Evolutionary conservation across 345 rosid species (phyloP).

Genomic region (Gossypium herbaceum): DNA sequence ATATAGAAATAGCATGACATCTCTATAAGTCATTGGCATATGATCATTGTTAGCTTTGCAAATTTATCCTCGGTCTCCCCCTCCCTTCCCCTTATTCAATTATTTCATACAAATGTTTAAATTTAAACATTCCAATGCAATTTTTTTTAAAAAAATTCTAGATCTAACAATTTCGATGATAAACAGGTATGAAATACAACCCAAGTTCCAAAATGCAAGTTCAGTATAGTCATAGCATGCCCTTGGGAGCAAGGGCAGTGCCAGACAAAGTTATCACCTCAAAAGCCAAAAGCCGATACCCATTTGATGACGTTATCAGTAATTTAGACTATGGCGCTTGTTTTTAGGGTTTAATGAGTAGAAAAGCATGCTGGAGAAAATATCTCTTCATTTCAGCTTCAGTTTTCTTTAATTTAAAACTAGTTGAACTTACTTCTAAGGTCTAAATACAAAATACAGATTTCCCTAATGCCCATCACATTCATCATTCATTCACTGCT

Average conservation of each 20-base stretch:
- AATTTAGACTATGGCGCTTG: too few species aligned
- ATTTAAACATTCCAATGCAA: constrained; percentile 1
- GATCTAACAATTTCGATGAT: too few species aligned
- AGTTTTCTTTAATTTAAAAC: too few species aligned
- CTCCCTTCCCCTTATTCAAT: background rate
- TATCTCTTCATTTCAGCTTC: background rate
- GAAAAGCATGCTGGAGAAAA: background rate
- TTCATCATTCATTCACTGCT: background rate
- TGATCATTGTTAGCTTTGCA: background rate
- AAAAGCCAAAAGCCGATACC: too few species aligned
- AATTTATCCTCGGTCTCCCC: background rate
- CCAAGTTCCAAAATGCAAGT: background rate
- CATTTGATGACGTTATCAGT: too few species aligned
- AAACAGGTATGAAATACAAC: background rate
- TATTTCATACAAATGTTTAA: background rate
- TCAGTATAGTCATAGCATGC: too few species aligned
- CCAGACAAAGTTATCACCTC: background rate
- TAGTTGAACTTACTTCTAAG: too few species aligned
- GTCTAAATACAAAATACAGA: too few species aligned
- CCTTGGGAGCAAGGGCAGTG: background rate
- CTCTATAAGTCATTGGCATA: background rate
- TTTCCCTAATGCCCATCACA: background rate
- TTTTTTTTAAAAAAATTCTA: too few species aligned
- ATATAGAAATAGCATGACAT: background rate
- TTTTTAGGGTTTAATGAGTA: background rate